Conservation (phyloP, 208 protist genomes). For the Trypanosoma rangeli region DNA sequence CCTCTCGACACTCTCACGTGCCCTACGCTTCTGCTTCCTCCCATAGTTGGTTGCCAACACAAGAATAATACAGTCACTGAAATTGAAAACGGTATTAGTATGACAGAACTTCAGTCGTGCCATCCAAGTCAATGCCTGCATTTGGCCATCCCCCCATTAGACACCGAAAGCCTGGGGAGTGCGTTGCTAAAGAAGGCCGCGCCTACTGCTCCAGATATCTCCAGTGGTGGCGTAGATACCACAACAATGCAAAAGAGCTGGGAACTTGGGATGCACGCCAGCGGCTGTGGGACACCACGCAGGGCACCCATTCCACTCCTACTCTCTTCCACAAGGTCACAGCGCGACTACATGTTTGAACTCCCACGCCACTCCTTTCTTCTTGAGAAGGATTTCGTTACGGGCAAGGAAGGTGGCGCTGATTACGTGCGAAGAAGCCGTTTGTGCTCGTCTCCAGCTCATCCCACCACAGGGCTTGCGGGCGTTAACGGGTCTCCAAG, state of each 20-base stretch:
- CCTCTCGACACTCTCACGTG: too few species aligned
- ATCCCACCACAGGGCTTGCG: neutral
- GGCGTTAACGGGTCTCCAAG: neutral
- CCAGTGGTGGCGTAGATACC: neutral
- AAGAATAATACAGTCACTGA: neutral
- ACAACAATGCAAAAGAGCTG: neutral
- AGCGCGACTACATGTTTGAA: neutral
- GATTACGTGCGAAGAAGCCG: slow-evolving; percentile 14
- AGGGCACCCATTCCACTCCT: slow-evolving; percentile 4
- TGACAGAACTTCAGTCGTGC: neutral
- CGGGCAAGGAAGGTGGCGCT: slow-evolving; percentile 8
- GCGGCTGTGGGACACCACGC: neutral
- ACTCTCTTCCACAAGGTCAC: neutral
- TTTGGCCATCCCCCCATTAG: neutral
- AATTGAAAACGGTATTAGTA: neutral
- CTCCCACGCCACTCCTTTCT: neutral
- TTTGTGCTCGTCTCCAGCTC: neutral
- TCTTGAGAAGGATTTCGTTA: neutral
- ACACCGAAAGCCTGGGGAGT: neutral
- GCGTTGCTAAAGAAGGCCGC: neutral
- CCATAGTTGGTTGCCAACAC: too few species aligned
- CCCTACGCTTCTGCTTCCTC: too few species aligned
- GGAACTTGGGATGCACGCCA: neutral
- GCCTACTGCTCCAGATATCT: neutral
- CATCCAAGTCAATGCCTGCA: neutral